These are phyloP conservation scores for Emergomyces pasteurianus DNA, from an alignment of 2,329 filamentous ascomycete species.

Conservation along the genomic window DNA sequence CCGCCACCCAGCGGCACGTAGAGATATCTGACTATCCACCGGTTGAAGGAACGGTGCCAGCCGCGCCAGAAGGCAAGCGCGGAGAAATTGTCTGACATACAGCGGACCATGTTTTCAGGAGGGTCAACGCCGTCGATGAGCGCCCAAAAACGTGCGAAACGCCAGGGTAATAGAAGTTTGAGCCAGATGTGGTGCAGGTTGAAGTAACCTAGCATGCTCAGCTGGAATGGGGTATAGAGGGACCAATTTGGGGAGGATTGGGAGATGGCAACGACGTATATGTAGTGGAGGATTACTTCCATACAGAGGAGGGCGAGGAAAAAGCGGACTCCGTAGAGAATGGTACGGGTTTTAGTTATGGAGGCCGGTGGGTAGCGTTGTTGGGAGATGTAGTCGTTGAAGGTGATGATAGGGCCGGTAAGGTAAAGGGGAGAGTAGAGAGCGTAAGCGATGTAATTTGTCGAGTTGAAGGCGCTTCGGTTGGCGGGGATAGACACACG, in stretches of 20 bases:
- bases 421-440: conserved; percentile 91
- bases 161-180: conserved; percentile 91
- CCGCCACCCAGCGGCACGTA: conserved; percentile 81
- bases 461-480: conserved; percentile 58
- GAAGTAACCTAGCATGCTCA: conserved; percentile 85
- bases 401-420: conserved; percentile 84
- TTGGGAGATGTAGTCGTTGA: conserved; percentile 95
- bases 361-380: conserved; percentile 59
- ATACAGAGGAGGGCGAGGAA: conserved; percentile 68
- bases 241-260: conserved; percentile 69
- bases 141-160: conserved; percentile 96
- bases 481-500: conserved; percentile 66
- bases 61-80: conserved; percentile 86
- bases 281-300: conserved; percentile 82
- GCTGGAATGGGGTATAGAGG: conserved; percentile 72
- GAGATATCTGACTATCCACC: conserved; percentile 87
- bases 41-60: conserved; percentile 93
- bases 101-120: conserved; percentile 96
- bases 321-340: conserved; percentile 76
- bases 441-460: conserved; percentile 79
- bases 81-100: conserved; percentile 89
- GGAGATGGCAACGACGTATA: conserved; percentile 88
- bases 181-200: conserved; percentile 97
- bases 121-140: conserved; percentile 84
- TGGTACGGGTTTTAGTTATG: conserved; percentile 57